A percentile compares a stretch with the other conserved stretches of the same genome.
phyloP scores from a whole-genome alignment of 108 stramenopile species.

The Skeletonema tropicum region DNA sequence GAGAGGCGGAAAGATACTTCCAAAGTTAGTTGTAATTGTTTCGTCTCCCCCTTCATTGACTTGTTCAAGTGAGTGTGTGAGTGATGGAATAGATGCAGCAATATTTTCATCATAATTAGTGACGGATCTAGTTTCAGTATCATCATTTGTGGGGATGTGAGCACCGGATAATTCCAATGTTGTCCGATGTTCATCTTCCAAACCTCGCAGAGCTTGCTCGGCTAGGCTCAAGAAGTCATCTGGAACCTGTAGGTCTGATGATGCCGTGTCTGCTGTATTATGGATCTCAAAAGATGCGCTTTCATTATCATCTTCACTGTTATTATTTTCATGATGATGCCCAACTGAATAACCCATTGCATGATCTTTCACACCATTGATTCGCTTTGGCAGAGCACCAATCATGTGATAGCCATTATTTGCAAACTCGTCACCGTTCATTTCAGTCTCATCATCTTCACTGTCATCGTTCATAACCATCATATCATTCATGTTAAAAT shows the following conservation, averaged over 20 bases:
- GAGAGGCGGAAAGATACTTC: background rate
- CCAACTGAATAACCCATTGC: constrained; percentile 7
- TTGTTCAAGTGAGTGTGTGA: background rate
- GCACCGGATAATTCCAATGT: constrained; percentile 21
- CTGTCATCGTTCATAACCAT: constrained; percentile 12
- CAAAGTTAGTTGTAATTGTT: background rate
- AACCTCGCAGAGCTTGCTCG: constrained; percentile 41
- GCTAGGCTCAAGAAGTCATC: constrained; percentile 45
- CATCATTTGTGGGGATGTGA: background rate
- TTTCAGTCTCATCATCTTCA: constrained; percentile 9
- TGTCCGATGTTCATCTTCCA: constrained; percentile 42
- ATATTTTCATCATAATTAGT: background rate
- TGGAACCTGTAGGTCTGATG: constrained; percentile 10
- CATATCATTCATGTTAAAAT: constrained; percentile 44
- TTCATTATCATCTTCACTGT: constrained; percentile 12
- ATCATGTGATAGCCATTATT: constrained; percentile 37
- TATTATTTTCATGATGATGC: background rate
- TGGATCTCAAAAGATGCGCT: background rate
- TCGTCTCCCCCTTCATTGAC: background rate
- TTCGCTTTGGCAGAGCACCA: constrained; percentile 22
- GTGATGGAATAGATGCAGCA: background rate
- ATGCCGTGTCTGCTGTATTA: background rate
- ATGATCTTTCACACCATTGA: constrained; percentile 42
- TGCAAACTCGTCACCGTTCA: constrained; percentile 14
- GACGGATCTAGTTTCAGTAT: background rate